Evolutionary conservation across 78 protist genomes (phyloP), one percentile per base, ranked within the genome.

Genomic region (Chrysochromulina tobinii): DNA sequence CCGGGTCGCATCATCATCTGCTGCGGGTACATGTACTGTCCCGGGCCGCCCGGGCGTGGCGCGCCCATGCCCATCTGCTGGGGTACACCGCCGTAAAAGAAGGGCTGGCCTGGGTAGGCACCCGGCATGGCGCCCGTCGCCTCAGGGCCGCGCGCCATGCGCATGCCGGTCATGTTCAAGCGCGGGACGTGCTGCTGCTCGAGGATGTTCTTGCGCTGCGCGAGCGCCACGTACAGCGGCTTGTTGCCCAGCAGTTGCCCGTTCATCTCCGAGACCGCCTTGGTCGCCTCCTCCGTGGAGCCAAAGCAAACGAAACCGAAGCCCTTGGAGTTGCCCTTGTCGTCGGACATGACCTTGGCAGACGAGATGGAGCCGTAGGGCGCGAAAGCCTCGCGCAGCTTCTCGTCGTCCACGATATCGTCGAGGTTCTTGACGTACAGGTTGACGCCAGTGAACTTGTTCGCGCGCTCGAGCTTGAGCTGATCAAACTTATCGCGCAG

Each of bases 261-360:
- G 95, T 98, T 97, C 99, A 97, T 98, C 72, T 73, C 98, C n/a
- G 94, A 77, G 87, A 98, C 95, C 75, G 99, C 99, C 73, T 90
- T 72, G 79, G 95, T 88, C 59, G 99, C 99, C 93, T 97, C 99
- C 87, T 98, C 99, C 11, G 95, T 89, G 25, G 92, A 9, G 25
- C 89, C 38, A 96, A 97, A 98, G 90, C 99, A 96, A 59, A 99
- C 99, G 81, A 98, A 99, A 69, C 99, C 99, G 90, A 99, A 99
- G 64, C 99, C 98, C 88, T 92, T 92, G 14, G 96, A 86, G 55
- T 38, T 50, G 51, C 72, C 90, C 66, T 85, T 58, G 90, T 87
- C 91, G 95, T 98, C 99, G 53, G 67, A 20, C 98, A 97, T 97
- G 73, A 99, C 96, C 89, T 89, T 88, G 85, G 95, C 94, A 3